These are phyloP conservation scores for Euphorbia pulcherrima DNA, from an alignment of 345 rosid genomes.

Conservation along the genomic window DNA sequence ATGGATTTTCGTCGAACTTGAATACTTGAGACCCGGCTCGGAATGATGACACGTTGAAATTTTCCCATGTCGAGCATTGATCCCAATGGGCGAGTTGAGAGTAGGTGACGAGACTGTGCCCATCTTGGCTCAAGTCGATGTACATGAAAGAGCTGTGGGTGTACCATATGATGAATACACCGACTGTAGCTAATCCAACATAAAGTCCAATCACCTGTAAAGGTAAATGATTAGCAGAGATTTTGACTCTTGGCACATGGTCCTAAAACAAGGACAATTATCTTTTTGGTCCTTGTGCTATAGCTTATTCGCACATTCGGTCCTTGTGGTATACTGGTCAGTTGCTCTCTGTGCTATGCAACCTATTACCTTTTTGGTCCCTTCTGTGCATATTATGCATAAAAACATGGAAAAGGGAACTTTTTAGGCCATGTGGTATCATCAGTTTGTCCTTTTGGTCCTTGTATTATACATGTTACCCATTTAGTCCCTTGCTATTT, in stretches of 20 bases:
- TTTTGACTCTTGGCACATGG: not conserved
- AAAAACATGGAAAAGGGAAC: too few species aligned
- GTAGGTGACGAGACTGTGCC: conserved; percentile 79
- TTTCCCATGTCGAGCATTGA: conserved; percentile 69
- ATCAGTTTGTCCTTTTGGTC: too few species aligned
- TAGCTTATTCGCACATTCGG: too few species aligned
- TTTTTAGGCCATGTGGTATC: too few species aligned
- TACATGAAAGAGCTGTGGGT: conserved; percentile 65
- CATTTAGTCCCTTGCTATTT: too few species aligned
- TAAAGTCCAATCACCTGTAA: conserved; percentile 83
- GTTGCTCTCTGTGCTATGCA: too few species aligned
- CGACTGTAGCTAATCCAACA: conserved; percentile 91
- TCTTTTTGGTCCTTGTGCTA: too few species aligned
- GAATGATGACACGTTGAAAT: conserved; percentile 63
- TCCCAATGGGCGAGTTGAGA: conserved; percentile 84
- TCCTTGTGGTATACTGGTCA: too few species aligned
- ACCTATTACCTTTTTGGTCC: too few species aligned
- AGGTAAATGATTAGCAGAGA: not conserved
- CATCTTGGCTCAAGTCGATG: conserved; percentile 87
- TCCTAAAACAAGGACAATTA: too few species aligned
- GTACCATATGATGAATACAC: conserved; percentile 90
- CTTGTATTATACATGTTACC: too few species aligned
- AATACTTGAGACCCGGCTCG: conserved; percentile 61
- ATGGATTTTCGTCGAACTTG: conserved; percentile 57
- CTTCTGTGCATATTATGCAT: too few species aligned